Evolutionary conservation across 257 asterid species (phyloP), one percentile per base, ranked within the genome.

Genomic region (Ehretia macrophylla): DNA sequence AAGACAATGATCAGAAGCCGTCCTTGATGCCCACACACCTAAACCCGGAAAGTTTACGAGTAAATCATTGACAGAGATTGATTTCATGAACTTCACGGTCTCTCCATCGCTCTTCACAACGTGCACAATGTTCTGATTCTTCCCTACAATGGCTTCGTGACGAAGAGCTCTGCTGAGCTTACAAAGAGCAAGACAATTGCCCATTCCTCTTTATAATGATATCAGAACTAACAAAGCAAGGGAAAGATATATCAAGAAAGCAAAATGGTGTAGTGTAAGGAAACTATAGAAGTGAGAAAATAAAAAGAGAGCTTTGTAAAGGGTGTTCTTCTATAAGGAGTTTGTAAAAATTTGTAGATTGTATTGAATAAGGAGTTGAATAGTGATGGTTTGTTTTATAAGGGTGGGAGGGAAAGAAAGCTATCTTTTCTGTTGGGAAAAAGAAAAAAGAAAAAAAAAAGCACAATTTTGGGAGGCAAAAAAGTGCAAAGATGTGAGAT

Each of bases 101-200:
- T 58, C 64, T 55, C 83, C 83, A 46, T 77, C 81, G 45, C 35
- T 52, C 52, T 67, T 67, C 60, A 68, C 79, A 10, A 74, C 75
- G 51, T 66, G 56, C 67, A 72, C 46, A 13, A 57, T 14, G 8
- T 63, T 39, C 40, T 38, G 63, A 11, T 42, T 59, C 57, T 56
- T 65, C 60, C 59, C 9, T 45, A 50, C 54, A 16, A 65, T 47
- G 45, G 32, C 18, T 53, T 61, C 56, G 48, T 32, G 37, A 67
- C 80, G 65, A 4, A 64, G 48, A 17, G 32, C 51, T n/a, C 0
- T 39, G 1, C 20, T 32, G 8, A 60, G 50, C 23, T 32, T 10
- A 13, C 40, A 14, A 47, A 70, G 44, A 56, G 54, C 42, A 14
- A 56, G 21, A 50, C 61, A 58, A 46, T 51, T 79, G 17, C 75